A percentile compares a stretch with the other conserved stretches of the same genome.
Evolutionary conservation across 2,329 filamentous ascomycete genomes (phyloP).

Genomic region (Fusarium tuaranense): DNA sequence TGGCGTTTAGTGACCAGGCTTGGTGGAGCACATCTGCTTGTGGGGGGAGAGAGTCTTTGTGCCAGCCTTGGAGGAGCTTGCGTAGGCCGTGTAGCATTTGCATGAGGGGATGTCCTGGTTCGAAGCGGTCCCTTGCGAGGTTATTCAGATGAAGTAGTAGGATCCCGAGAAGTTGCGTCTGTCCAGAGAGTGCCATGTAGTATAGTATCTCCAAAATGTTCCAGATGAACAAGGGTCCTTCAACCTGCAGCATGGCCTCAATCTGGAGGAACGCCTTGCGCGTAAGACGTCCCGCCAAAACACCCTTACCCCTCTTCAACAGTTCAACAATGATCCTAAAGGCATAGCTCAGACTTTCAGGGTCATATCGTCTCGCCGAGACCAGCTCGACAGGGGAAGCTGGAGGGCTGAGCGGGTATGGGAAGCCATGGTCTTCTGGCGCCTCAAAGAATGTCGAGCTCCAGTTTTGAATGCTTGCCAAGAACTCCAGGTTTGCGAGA

Average conservation of each 20-base stretch:
- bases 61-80: not conserved
- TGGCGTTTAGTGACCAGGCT: slow-evolving; percentile 18
- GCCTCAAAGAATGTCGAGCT: slow-evolving; percentile 12
- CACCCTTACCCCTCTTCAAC: not conserved
- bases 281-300: slow-evolving; percentile 17
- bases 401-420: not conserved
- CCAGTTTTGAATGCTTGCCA: slow-evolving; percentile 19
- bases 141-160: slow-evolving; percentile 2
- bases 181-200: slow-evolving; percentile 6
- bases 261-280: slow-evolving; percentile 18
- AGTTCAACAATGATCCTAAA: slow-evolving; percentile 19
- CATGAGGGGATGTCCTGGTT: not conserved
- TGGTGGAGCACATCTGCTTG: slow-evolving; percentile 2
- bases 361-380: slow-evolving; percentile 7
- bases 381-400: no score
- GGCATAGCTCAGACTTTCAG: slow-evolving; percentile 20
- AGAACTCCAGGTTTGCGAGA: slow-evolving; percentile 4
- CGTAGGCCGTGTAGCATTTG: slow-evolving; percentile 1
- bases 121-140: not conserved
- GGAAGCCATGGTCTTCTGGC: not conserved
- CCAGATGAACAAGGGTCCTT: slow-evolving; percentile 28
- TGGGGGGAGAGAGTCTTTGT: not conserved
- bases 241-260: slow-evolving; percentile 10
- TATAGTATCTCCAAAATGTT: slow-evolving; percentile 25
- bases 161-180: slow-evolving; percentile 11